A percentile compares a stretch with the other conserved stretches of the same genome.
These are phyloP conservation scores for Tympanopsis confertula DNA, from an alignment of 2,329 filamentous ascomycete species.

Conservation along the genomic window DNA sequence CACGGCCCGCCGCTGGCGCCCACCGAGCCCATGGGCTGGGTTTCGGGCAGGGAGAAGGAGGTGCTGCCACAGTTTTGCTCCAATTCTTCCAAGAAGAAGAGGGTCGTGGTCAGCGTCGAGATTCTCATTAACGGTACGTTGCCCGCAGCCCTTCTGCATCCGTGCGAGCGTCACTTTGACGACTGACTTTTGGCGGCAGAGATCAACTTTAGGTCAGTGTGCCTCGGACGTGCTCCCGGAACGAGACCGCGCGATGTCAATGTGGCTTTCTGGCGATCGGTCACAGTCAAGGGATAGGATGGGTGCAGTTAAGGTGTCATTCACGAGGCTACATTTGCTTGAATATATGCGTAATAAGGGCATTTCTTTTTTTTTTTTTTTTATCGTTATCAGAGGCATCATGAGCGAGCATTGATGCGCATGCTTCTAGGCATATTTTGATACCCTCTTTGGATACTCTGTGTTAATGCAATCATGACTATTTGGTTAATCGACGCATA, in stretches of 20 bases:
- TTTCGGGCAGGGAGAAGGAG: conserved; percentile 2
- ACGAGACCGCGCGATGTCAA: conserved; percentile 15
- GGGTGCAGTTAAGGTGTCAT: too few relatives aligned
- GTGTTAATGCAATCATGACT: too few relatives aligned
- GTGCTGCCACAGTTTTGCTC: conserved; percentile 3
- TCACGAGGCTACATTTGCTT: too few relatives aligned
- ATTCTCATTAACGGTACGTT: conserved; percentile 15
- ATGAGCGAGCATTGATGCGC: too few relatives aligned
- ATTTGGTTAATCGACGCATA: too few relatives aligned
- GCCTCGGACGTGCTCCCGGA: conserved; percentile 14
- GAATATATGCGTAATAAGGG: too few relatives aligned
- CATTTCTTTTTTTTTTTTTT: too few relatives aligned
- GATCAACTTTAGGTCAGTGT: conserved; percentile 11
- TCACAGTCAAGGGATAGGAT: too few relatives aligned
- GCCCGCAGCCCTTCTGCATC: neutral
- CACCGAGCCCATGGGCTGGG: conserved; percentile 1
- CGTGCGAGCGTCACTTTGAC: neutral
- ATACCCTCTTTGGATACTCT: too few relatives aligned
- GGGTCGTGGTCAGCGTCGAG: conserved; percentile 14
- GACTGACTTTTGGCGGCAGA: conserved; percentile 7
- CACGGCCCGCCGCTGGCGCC: too few relatives aligned
- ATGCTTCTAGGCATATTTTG: too few relatives aligned
- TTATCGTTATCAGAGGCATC: too few relatives aligned
- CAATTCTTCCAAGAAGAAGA: conserved; percentile 3
- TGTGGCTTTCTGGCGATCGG: conserved; percentile 15